These are phyloP conservation scores for Talaromyces piceae DNA, from an alignment of 2,329 filamentous ascomycete species.

Conservation along the genomic window DNA sequence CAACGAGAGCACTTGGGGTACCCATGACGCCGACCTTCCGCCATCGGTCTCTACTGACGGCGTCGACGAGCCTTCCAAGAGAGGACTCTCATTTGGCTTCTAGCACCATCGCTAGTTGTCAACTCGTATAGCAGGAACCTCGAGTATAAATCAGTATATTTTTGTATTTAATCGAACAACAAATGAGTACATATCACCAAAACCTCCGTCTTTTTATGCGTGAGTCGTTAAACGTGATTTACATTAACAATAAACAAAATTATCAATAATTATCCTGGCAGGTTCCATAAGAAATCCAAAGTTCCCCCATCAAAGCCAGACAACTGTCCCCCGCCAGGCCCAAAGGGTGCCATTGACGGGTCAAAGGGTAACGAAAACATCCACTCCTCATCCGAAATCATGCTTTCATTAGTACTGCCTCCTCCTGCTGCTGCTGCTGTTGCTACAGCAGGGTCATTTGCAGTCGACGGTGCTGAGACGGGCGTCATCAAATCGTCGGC, in stretches of 20 bases:
- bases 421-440: slow-evolving; percentile 10
- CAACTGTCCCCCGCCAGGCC: slow-evolving; percentile 30
- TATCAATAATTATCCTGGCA: slow-evolving; percentile 19
- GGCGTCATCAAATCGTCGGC: slow-evolving; percentile 3
- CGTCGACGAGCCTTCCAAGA: not conserved
- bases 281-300: slow-evolving; percentile 39
- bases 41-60: slow-evolving; percentile 40
- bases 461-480: slow-evolving; percentile 6
- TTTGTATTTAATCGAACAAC: not conserved
- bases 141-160: not conserved
- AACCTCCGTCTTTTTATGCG: not conserved
- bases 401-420: not conserved
- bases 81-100: not conserved
- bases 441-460: slow-evolving; percentile 4
- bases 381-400: slow-evolving; percentile 34
- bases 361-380: slow-evolving; percentile 35
- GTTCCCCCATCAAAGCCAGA: slow-evolving; percentile 34
- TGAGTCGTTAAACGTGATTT: too few relatives aligned
- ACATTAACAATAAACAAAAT: too few relatives aligned
- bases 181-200: not conserved
- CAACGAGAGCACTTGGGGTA: slow-evolving; percentile 59
- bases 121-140: not conserved
- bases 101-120: too few relatives aligned
- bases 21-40: slow-evolving; percentile 50
- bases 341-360: slow-evolving; percentile 38